These are phyloP conservation scores for Alternaria brassicae DNA, from an alignment of 2,329 filamentous ascomycete species.

Conservation along the genomic window DNA sequence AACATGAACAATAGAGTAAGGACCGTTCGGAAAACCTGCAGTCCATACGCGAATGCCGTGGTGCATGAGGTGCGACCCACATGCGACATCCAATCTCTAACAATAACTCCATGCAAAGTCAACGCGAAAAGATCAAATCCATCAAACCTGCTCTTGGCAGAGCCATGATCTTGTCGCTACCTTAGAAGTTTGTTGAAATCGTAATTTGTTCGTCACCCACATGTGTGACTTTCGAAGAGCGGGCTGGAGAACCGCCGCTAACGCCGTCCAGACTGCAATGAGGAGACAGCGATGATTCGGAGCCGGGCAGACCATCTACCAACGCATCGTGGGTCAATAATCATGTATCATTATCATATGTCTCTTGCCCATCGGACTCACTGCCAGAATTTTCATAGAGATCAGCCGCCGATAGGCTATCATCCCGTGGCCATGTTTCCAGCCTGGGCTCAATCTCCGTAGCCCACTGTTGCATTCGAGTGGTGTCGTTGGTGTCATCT, in stretches of 20 bases:
- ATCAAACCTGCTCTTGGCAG: not conserved
- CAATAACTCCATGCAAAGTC: not conserved
- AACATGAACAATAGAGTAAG: slow-evolving; percentile 14
- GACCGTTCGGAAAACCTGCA: not conserved
- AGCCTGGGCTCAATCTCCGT: slow-evolving; percentile 34
- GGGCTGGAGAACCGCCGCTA: not conserved
- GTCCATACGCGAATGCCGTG: slow-evolving; percentile 2
- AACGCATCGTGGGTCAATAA: not conserved
- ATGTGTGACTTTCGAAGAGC: not conserved
- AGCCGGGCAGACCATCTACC: not conserved
- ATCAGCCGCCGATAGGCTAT: slow-evolving; percentile 41
- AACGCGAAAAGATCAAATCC: not conserved
- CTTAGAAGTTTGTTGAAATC: not conserved
- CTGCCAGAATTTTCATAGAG: slow-evolving; percentile 46
- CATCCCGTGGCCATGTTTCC: slow-evolving; percentile 36
- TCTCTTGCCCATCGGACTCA: slow-evolving; percentile 46
- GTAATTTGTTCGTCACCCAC: not conserved
- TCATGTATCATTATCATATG: slow-evolving; percentile 27
- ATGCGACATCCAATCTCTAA: not conserved
- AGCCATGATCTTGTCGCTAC: not conserved
- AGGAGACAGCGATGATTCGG: not conserved
- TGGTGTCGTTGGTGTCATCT: slow-evolving; percentile 28
- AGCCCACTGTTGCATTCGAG: slow-evolving; percentile 32
- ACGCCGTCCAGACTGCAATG: not conserved
- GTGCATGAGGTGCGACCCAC: not conserved